Conservation (phyloP, 306 rosid genomes). For the Cucumis sativus region DNA sequence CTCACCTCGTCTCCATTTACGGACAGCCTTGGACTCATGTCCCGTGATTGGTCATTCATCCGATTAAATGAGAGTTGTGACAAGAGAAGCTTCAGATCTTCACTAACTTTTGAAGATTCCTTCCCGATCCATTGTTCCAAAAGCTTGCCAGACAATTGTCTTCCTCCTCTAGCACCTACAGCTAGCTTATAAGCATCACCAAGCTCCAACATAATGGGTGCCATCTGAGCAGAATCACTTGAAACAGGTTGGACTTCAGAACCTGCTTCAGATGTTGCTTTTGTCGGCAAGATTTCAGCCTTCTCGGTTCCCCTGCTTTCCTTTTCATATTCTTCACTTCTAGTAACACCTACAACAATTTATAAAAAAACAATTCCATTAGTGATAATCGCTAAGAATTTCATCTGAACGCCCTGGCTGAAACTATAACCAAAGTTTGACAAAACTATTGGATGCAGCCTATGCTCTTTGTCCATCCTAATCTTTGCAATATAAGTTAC, state of each 20-base stretch:
- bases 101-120: slow-evolving; percentile 64
- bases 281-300: slow-evolving; percentile 14
- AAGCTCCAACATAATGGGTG: slow-evolving; percentile 46
- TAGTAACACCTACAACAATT: slow-evolving; percentile 17
- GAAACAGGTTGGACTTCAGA: slow-evolving; percentile 27
- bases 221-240: slow-evolving; percentile 39
- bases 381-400: not conserved
- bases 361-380: not conserved
- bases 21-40: slow-evolving; percentile 66
- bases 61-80: slow-evolving; percentile 62
- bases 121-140: slow-evolving; percentile 69
- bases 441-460: not conserved
- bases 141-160: slow-evolving; percentile 50
- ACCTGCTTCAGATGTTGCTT: slow-evolving; percentile 42
- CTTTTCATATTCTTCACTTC: slow-evolving; percentile 18
- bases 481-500: not conserved
- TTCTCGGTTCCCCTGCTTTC: slow-evolving; percentile 28
- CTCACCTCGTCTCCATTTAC: slow-evolving; percentile 45
- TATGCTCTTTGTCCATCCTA: not conserved
- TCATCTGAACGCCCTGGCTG: not conserved
- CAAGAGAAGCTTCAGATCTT: slow-evolving; percentile 57
- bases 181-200: slow-evolving; percentile 92
- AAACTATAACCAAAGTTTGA: not conserved
- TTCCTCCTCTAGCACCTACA: slow-evolving; percentile 47
- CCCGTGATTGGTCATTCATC: slow-evolving; percentile 43